phyloP scores from a whole-genome alignment of 2,329 filamentous ascomycete genomes.

The Trichoderma aggressivum region DNA sequence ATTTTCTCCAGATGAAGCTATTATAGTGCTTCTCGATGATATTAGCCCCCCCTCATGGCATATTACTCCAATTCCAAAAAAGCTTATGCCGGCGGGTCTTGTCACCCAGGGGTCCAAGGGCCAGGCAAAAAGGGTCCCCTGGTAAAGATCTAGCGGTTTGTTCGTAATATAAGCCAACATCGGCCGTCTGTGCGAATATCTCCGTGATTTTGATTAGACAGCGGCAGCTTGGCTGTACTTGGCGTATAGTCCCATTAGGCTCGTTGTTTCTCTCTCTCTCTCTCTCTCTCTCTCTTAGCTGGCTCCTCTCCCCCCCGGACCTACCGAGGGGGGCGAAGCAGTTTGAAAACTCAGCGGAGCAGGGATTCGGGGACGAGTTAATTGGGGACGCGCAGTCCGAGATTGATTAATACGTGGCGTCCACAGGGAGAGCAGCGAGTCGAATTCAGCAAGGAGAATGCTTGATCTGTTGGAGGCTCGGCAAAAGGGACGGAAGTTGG shows the following conservation, averaged over 20 bases:
- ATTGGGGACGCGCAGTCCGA: background rate
- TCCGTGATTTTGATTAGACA: background rate
- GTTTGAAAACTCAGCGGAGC: background rate
- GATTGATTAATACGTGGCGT: constrained; percentile 1
- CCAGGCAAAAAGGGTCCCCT: background rate
- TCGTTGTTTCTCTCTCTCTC: background rate
- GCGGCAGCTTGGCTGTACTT: background rate
- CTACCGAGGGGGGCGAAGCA: constrained; percentile 10
- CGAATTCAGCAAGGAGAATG: background rate
- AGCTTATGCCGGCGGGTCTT: background rate
- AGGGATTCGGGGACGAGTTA: background rate
- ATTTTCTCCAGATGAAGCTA: background rate
- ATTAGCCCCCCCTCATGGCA: background rate
- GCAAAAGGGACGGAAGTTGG: background rate
- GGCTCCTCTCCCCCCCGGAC: background rate
- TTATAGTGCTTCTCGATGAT: background rate
- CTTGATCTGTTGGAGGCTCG: background rate
- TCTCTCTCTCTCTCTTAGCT: too few species aligned
- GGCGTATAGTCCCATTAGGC: background rate
- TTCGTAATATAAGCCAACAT: background rate
- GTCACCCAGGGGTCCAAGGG: background rate
- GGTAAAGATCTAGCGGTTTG: background rate
- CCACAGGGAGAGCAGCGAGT: background rate
- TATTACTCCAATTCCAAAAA: background rate
- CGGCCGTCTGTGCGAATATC: constrained; percentile 5